phyloP scores from a whole-genome alignment of 257 asterid genomes.

The Capsicum pubescens region DNA sequence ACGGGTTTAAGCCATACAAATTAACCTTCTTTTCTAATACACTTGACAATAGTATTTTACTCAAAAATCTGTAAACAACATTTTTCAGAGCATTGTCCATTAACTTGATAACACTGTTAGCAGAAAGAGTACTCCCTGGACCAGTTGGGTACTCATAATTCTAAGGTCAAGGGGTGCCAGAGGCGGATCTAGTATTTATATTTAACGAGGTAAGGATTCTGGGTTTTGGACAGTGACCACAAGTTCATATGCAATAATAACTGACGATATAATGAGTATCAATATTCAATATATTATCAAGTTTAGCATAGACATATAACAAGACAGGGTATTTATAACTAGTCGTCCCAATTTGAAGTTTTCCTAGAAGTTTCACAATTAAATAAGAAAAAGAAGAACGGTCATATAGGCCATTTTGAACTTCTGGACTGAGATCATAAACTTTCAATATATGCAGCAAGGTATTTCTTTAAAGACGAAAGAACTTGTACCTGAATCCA shows the following conservation, averaged over 20 bases:
- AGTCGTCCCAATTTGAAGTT: not conserved
- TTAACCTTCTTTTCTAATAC: not conserved
- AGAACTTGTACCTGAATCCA: conserved; percentile 75
- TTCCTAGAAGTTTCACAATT: not conserved
- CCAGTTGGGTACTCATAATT: not conserved
- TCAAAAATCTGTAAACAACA: not conserved
- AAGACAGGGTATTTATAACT: not conserved
- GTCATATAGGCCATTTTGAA: not conserved
- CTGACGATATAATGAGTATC: not conserved
- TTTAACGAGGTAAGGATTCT: not conserved
- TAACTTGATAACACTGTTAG: too few species aligned
- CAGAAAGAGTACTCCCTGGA: not conserved
- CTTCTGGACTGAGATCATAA: not conserved
- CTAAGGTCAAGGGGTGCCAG: not conserved
- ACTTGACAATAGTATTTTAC: not conserved
- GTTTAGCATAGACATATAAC: not conserved
- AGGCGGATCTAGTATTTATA: not conserved
- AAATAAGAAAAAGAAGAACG: not conserved
- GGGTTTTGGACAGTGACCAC: not conserved
- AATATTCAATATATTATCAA: not conserved
- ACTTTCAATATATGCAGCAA: not conserved
- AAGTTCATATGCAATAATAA: not conserved
- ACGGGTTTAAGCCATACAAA: not conserved
- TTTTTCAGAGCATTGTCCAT: too few species aligned
- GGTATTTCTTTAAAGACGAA: not conserved